phyloP scores from a whole-genome alignment of 257 asterid genomes.

The Primulina eburnea region DNA sequence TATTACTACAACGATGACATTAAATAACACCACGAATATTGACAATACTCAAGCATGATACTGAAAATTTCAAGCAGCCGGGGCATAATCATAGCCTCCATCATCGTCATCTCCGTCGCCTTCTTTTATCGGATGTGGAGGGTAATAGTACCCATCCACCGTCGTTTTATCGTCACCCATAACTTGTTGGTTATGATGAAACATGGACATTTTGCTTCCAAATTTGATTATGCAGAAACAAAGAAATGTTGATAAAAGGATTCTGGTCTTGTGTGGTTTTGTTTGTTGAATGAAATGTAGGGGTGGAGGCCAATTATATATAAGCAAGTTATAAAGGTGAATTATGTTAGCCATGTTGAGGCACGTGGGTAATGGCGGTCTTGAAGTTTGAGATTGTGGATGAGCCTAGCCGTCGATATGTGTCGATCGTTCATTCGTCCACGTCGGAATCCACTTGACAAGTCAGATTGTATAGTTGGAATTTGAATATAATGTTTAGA shows the following conservation, averaged over 20 bases:
- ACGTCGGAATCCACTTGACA: conserved; percentile 15
- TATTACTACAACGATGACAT: neutral
- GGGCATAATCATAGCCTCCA: conserved; percentile 34
- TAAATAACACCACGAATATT: too few species aligned
- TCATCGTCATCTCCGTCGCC: conserved; percentile 33
- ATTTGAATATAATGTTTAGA: neutral
- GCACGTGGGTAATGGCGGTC: conserved; percentile 19
- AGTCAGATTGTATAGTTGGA: neutral
- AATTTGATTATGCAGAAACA: neutral
- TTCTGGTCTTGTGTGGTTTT: neutral
- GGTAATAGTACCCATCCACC: neutral
- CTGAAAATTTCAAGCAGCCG: conserved; percentile 27
- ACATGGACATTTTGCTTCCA: neutral
- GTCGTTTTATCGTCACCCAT: neutral
- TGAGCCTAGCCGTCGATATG: neutral
- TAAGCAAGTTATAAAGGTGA: conserved; percentile 8
- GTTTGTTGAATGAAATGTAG: conserved; percentile 5
- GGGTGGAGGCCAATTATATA: neutral
- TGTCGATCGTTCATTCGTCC: conserved; percentile 10
- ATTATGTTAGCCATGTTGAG: conserved; percentile 15
- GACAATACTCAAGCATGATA: neutral
- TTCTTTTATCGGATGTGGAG: neutral
- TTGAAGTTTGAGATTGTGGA: neutral
- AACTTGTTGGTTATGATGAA: neutral
- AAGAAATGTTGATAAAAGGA: neutral